Evolutionary conservation across 225 moss, liverwort and hornwort genomes (phyloP).

Genomic region (Asterella californica): DNA sequence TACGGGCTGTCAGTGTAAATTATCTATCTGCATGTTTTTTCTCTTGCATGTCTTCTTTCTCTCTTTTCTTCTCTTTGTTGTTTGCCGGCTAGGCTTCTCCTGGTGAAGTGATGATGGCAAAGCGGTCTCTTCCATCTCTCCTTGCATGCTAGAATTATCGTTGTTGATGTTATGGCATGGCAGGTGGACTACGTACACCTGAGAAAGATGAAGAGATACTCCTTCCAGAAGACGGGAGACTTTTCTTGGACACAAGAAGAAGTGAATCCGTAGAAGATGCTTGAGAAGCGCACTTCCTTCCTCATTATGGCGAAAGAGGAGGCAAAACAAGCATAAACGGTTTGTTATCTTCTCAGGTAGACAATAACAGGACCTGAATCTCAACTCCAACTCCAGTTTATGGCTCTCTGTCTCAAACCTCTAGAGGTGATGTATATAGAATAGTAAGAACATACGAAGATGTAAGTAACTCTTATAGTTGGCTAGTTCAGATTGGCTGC

Average conservation of each 20-base stretch:
- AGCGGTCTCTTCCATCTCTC: neutral
- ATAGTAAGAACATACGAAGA: no score
- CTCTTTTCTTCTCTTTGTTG: neutral
- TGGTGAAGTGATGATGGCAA: neutral
- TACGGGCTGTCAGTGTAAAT: no score
- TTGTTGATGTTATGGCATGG: neutral
- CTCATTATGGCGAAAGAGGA: no score
- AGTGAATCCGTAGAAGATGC: slow-evolving; percentile 26
- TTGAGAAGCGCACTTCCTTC: neutral
- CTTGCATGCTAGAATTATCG: neutral
- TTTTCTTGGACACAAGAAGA: slow-evolving; percentile 33
- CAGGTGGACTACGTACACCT: slow-evolving; percentile 35
- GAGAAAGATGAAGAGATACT: slow-evolving; percentile 25
- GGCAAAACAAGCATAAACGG: no score
- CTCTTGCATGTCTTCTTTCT: neutral
- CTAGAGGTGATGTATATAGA: no score
- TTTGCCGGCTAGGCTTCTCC: neutral
- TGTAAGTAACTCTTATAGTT: no score
- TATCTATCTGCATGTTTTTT: neutral
- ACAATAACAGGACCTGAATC: no score
- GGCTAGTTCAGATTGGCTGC: no score
- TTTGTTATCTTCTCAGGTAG: no score
- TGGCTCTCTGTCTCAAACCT: no score
- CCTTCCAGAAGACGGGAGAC: slow-evolving; percentile 26
- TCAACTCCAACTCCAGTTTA: no score